Evolutionary conservation across 2,329 filamentous ascomycete species (phyloP).

Genomic region (Paraphaeosphaeria sporulosa): DNA sequence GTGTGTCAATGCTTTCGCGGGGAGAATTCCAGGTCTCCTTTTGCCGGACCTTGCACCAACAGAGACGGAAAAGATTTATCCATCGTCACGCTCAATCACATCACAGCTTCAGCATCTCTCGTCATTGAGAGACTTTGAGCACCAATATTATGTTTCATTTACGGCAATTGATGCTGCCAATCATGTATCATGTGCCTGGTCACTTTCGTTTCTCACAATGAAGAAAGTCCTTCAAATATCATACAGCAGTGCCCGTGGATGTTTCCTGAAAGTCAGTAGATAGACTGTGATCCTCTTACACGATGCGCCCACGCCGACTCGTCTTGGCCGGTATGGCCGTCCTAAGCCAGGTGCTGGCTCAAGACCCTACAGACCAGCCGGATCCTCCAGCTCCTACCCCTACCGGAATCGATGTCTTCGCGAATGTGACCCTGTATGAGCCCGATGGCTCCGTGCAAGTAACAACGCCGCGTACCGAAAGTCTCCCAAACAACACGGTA

Average conservation of each 20-base stretch:
- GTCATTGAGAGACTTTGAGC: conserved; percentile 14
- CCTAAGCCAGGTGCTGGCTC: conserved; percentile 9
- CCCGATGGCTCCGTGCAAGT: conserved; percentile 21
- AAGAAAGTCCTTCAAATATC: conserved; percentile 9
- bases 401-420: conserved; percentile 27
- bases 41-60: conserved; percentile 16
- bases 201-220: conserved; percentile 6
- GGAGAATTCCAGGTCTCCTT: conserved; percentile 10
- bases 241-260: background rate
- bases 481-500: conserved; percentile 28
- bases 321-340: conserved; percentile 8
- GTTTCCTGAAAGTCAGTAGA: background rate
- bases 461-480: conserved; percentile 26
- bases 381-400: conserved; percentile 21
- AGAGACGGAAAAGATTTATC: conserved; percentile 13
- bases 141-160: conserved; percentile 22
- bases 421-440: conserved; percentile 32
- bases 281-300: background rate
- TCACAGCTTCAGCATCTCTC: background rate
- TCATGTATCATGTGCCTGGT: background rate
- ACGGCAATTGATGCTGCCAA: conserved; percentile 17
- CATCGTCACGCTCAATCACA: conserved; percentile 20
- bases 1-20: conserved; percentile 17
- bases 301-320: conserved; percentile 14
- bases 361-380: conserved; percentile 1